Base-by-base conservation (phyloP, 352 stramenopile genomes). In the Peronosclerospora sorghi region DNA sequence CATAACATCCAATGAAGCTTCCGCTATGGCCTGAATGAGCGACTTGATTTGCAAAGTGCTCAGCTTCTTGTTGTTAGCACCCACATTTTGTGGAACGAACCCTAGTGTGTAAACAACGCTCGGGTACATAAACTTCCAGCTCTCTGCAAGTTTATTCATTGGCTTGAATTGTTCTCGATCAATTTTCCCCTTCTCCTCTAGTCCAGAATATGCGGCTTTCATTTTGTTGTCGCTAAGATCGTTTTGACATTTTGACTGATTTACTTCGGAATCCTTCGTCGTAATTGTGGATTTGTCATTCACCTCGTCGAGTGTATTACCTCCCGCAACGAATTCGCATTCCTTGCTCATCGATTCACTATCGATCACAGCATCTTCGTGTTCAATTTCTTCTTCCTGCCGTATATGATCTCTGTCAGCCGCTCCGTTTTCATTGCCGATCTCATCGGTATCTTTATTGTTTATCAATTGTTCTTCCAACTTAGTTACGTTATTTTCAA, bases 1-100 rank as follows among this genome's bases (percentile, higher is more conserved):
- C 2, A 88, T 60, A 13, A 82, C 73, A 7, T 72, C 67, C 66
- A 66, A 85, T 8, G 68, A 68, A 24, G 69, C 75, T 35, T 92
- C 73, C 4, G 74, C 76, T 4, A 82, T 48, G 2, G 73, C 71
- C 44, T 92, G 74, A 34, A 87, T 86, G 20, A 89, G 79, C n/a
- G 79, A 82, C 54, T 89, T 92, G 46, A 87, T 69, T 42, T 92
- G 79, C 9, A 92, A 42, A 5, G 74, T 87, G 46, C 79, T 92
- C 21, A 87, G 53, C 41, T 83, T 85, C 41, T 79, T 75, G 38
- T 75, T 60, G 15, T 53, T 63, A 19, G 45, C 49, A 3, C 59
- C 53, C 8, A 63, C 39, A 8, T 77, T 44, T 7, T 59, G 45
- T 7, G 71, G 73, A 10, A 81, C 61, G 44, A 83, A 92, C 10